Base-by-base conservation (phyloP, 1,284 basidiomycete species). In the Phlebopus sp. region DNA sequence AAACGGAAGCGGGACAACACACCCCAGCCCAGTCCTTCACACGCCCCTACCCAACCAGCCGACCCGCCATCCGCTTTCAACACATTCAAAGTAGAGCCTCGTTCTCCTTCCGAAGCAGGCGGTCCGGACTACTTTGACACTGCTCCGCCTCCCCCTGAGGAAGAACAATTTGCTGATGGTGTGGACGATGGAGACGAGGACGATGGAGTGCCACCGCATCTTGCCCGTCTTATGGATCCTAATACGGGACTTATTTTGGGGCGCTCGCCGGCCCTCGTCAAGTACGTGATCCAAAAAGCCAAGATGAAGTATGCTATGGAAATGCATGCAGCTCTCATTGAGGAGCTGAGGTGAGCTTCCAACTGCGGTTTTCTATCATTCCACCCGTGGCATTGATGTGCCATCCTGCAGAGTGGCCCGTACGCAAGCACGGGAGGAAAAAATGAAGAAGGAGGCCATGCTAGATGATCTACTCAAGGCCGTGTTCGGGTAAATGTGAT, bases 241-340 rank as follows among this genome's bases (percentile, higher is more conserved):
- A 66, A 65, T 21, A 85, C 81, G 0, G 79, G 78, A 1, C 66
- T 79, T 19, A 77, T 89, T 11, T 62, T 77, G 54, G 84, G 83
- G 2, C 76, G 84, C 14, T 70, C 81, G 18, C 82, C 77, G 0
- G 69, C 73, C 30, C 78, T 84, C 70, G 79, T 79, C 23, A 78
- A 78, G 67, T 91, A 92, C 62, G 69, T 90, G n/a, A 56, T 89
- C 25, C 81, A 80, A 73, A 91, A 90, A 59, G 86, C 90, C 2
- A 90, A 89, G 58, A 75, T 82, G 57, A 68, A 68, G 21, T 86
- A 79, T 59, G 81, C 76, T 9, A 51, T 82, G 18, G 73, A 82
- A 49, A 78, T 85, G 55, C 81, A 87, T 48, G 79, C 80, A 34
- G 66, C 67, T 14, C 69, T 90, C 23, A 65, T 78, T 14, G 79